Percentiles rank a stretch among this genome's conserved stretches.
These are phyloP conservation scores for Camellia japonica DNA, from an alignment of 148 eudicot species.

Conservation along the genomic window DNA sequence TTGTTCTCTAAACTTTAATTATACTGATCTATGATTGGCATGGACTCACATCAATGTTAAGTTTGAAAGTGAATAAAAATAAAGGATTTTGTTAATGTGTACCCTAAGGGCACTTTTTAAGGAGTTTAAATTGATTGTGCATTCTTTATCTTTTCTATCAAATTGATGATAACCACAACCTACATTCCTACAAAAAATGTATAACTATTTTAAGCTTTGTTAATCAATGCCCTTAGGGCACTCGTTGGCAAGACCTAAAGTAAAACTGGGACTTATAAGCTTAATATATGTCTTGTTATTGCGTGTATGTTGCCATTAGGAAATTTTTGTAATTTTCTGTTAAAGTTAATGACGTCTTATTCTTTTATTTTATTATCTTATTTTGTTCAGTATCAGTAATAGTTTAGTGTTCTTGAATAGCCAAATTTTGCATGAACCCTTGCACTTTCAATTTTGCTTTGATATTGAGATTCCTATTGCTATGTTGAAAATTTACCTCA, in stretches of 20 bases:
- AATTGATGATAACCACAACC: no score
- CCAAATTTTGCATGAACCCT: background rate
- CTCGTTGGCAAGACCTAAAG: no score
- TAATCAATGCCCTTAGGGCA: no score
- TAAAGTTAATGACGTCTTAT: background rate
- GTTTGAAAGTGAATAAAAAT: no score
- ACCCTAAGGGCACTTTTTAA: no score
- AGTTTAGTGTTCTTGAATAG: background rate
- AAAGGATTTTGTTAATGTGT: no score
- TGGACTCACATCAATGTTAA: background rate
- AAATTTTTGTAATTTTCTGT: background rate
- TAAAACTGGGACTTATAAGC: no score
- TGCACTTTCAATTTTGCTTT: background rate
- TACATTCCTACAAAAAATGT: no score
- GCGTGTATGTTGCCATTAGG: background rate
- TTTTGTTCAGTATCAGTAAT: background rate
- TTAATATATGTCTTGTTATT: background rate
- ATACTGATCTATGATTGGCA: background rate
- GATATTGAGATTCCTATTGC: background rate
- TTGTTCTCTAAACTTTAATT: background rate
- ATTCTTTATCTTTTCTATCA: no score
- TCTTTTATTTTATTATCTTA: background rate
- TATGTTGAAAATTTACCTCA: background rate
- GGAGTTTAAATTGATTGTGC: no score
- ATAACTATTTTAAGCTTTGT: no score